Conservation (phyloP, 108 stramenopile species). For the Cyclotella distinguenda region DNA sequence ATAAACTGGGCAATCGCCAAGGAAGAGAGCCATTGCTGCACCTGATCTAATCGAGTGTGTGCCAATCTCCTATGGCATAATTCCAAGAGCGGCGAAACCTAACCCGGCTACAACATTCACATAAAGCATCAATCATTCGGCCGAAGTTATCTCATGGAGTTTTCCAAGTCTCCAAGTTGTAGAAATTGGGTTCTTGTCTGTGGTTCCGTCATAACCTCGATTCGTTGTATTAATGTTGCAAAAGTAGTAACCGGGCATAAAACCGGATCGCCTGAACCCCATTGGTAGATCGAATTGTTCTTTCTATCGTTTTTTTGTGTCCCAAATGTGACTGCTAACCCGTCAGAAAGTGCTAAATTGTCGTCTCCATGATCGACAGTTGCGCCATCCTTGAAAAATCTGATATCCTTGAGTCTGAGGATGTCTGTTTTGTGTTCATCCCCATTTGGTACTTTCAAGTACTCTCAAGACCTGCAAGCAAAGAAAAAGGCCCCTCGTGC, state of each 20-base stretch:
- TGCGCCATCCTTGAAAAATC: neutral
- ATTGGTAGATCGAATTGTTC: neutral
- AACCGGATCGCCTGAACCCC: neutral
- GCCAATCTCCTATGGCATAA: slow-evolving; percentile 1
- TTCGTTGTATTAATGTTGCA: neutral
- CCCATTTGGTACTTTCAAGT: neutral
- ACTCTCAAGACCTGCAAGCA: slow-evolving; percentile 3
- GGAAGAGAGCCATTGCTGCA: slow-evolving; percentile 9
- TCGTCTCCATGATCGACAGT: neutral
- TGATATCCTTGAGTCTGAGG: neutral
- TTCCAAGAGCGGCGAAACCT: neutral
- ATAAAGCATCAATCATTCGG: neutral
- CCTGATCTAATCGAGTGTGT: slow-evolving; percentile 34
- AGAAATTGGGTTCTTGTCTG: neutral
- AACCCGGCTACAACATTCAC: neutral
- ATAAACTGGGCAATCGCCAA: slow-evolving; percentile 4
- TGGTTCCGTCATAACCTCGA: neutral
- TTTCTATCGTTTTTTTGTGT: slow-evolving; percentile 11
- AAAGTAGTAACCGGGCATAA: neutral
- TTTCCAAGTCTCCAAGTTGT: neutral
- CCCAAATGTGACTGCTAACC: slow-evolving; percentile 6
- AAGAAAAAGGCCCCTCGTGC: neutral
- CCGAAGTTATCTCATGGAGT: slow-evolving; percentile 1
- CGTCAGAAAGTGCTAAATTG: neutral
- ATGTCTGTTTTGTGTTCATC: neutral